Base-by-base conservation (phyloP, 768 basidiomycete genomes). In the Lactifluus hygrophoroides region DNA sequence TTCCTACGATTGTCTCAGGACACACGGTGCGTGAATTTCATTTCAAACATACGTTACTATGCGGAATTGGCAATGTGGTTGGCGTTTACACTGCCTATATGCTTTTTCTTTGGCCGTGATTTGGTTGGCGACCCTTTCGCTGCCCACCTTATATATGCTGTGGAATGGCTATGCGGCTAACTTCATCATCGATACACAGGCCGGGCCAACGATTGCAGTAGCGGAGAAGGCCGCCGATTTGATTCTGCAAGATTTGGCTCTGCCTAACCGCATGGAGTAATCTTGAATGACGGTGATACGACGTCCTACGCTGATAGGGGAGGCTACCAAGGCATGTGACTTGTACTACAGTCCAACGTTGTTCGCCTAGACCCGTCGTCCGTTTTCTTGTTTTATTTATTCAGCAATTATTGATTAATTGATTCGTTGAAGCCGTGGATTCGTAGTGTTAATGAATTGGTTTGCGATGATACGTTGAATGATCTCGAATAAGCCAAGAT, bases 1-100 rank as follows among this genome's bases (percentile, higher is more conserved):
- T 74, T 56, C 77, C 80, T 43, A 72, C 67, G 35, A 67, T 79
- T 52, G 64, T 74, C 0, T 69, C 75, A 1, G 76, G 77, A 21
- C 79, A 80, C 54, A 76, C 77, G 65, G 77, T 77, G 47, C 57
- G 74, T 70, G 5, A 25, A 17, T 37, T 38, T 30, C 44, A 1
- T 2, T 61, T 32, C 16, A 19, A 28, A 8, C 37, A 32, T 34
- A 16, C 5, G 17, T 19, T 43, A 32, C 44, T 17, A 11, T 19
- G n/a, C 14, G 2, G 14, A 17, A 27, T 40, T 32, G 45, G 35
- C 37, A 17, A n/a, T 11, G 19, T 23, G 21, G 23, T 50, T 4
- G 21, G 21, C 13, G 8, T 11, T 21, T 49, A 21, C 9, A 17
- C 35, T 19, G n/a, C n/a, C 17, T 32, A 5, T 30, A 37, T 28